Percentiles rank a stretch among this genome's conserved stretches.
These are phyloP conservation scores for Verbascum thapsus DNA, from an alignment of 257 asterid species.

Conservation along the genomic window DNA sequence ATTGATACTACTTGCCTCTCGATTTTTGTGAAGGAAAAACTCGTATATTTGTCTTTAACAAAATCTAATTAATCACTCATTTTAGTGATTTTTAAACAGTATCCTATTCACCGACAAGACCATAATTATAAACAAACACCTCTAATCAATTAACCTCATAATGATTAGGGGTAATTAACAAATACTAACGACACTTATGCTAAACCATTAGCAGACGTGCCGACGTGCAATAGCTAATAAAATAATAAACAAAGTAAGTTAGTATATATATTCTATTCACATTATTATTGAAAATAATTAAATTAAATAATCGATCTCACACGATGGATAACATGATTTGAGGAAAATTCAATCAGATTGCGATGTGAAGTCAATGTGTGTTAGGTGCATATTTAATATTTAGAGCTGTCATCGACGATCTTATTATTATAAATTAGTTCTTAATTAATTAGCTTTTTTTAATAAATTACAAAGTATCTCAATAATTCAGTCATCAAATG, in stretches of 20 bases:
- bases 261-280: not conserved
- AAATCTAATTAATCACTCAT: too few relatives aligned
- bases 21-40: too few relatives aligned
- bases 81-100: constrained; percentile 9
- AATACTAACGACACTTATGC: not conserved
- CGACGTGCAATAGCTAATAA: not conserved
- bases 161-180: too few relatives aligned
- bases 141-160: not conserved
- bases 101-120: constrained; percentile 26
- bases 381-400: constrained; percentile 24
- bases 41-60: too few relatives aligned
- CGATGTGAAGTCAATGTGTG: constrained; percentile 30
- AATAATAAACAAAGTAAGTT: not conserved
- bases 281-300: not conserved
- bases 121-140: not conserved
- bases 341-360: constrained; percentile 13
- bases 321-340: constrained; percentile 18
- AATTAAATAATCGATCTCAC: too few relatives aligned
- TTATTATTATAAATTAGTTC: too few relatives aligned
- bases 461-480: too few relatives aligned
- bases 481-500: too few relatives aligned
- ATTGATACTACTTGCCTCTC: too few relatives aligned
- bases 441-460: too few relatives aligned
- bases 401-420: constrained; percentile 28
- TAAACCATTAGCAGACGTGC: not conserved